phyloP scores from a whole-genome alignment of 805 yeast genomes.

The Ogataea corticis region DNA sequence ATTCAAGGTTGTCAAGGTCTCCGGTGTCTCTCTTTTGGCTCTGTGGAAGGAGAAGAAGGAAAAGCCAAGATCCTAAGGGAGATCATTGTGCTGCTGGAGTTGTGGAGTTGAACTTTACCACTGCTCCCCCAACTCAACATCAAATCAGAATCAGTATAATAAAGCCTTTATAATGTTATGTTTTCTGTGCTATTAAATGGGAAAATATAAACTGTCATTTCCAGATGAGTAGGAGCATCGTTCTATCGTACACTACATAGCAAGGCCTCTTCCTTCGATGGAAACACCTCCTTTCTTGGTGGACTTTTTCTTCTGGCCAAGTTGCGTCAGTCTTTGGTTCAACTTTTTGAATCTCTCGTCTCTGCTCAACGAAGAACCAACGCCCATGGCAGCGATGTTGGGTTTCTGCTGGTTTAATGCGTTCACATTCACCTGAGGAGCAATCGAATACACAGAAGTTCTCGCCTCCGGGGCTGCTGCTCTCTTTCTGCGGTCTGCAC shows the following conservation, averaged over 20 bases:
- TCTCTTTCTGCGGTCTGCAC: constrained; percentile 87
- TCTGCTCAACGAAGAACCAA: constrained; percentile 51
- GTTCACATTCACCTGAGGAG: constrained; percentile 72
- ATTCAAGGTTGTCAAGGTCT: constrained; percentile 99
- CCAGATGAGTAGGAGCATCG: neutral
- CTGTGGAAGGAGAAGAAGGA: constrained; percentile 99
- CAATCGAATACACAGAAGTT: constrained; percentile 84
- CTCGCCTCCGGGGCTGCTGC: constrained; percentile 96
- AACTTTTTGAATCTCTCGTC: constrained; percentile 84
- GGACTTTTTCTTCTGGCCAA: constrained; percentile 49
- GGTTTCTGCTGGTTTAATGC: constrained; percentile 41
- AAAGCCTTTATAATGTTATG: constrained; percentile 10
- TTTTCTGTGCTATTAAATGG: constrained; percentile 5
- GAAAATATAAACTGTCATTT: constrained; percentile 11
- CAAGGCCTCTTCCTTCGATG: constrained; percentile 67
- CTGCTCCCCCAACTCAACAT: constrained; percentile 2
- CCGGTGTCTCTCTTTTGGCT: constrained; percentile 99
- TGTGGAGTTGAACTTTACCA: neutral
- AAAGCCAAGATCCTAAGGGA: constrained; percentile 96
- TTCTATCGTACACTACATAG: constrained; percentile 14
- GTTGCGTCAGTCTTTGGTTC: constrained; percentile 53
- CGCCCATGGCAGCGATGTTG: constrained; percentile 42
- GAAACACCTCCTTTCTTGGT: constrained; percentile 73
- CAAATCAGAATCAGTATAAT: constrained; percentile 11
- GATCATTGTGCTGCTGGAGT: constrained; percentile 5